Evolutionary conservation across 306 rosid species (phyloP), one percentile per base, ranked within the genome.

Genomic region (Betula pendula): DNA sequence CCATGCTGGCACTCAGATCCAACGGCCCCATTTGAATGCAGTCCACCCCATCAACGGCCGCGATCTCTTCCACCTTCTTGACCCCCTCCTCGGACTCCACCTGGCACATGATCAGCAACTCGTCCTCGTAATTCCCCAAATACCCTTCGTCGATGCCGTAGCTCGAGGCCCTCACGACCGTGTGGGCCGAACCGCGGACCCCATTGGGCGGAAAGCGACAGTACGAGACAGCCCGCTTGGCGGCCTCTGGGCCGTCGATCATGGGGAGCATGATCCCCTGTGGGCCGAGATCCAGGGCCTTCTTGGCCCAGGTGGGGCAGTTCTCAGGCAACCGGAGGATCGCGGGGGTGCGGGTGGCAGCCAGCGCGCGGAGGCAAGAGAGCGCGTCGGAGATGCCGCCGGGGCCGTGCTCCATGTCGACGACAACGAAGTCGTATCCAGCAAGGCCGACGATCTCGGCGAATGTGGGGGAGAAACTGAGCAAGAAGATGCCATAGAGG

Each of bases 1-100:
- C 98, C 89, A 88, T 13, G 59, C 96, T 92, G 0, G 91, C 96
- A 68, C 98, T 94, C 35, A 94, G 84, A 86, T 95, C 97, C 81
- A 88, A 73, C 78, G 98, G 92, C 1, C 97, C 91, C 93, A 94
- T 92, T 67, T 94, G 96, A 38, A 94, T 73, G 63, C 93, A 88
- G 49, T 94, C 98, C 0, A 93, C 94, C 0, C 95, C 95, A n/a
- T 89, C 95, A 4, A 90, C 94, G 60, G 84, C 86, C 1, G 87
- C 84, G 40, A 93, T 93, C 68, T 85, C 90, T 0, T 72, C 80
- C 0, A 59, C 81, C 8, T 84, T 72, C 77, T 60, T 70, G 27
- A 82, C 98, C 1, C 91, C 96, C 25, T 88, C 81, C 52, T 60
- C 76, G 12, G 92, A 81, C 66, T 89, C 92, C 68, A 89, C 85